phyloP scores from a whole-genome alignment of 768 basidiomycete genomes.

The Stropharia rugosoannulata region DNA sequence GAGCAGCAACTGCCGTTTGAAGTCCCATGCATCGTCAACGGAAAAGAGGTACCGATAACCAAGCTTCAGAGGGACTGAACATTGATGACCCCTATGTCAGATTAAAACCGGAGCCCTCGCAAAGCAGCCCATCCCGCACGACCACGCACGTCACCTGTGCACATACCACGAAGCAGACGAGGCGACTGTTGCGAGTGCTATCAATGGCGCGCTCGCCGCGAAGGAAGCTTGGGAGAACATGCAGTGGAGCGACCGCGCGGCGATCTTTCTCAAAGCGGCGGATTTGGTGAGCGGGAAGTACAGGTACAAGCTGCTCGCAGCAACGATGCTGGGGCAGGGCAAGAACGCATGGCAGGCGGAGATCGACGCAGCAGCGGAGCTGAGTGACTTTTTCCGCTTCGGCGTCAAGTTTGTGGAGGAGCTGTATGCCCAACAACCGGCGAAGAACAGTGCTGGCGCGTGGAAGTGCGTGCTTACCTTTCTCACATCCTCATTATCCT shows the following conservation, averaged over 20 bases:
- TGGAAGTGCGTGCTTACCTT: slow-evolving; percentile 80
- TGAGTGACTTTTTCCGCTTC: slow-evolving; percentile 94
- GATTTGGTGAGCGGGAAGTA: slow-evolving; percentile 96
- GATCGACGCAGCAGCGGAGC: slow-evolving; percentile 98
- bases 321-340: slow-evolving; percentile 97
- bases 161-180: slow-evolving; percentile 87
- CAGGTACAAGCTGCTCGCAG: slow-evolving; percentile 91
- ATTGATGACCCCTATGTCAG: slow-evolving; percentile 22
- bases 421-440: slow-evolving; percentile 87
- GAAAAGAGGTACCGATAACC: slow-evolving; percentile 61
- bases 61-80: slow-evolving; percentile 22
- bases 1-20: slow-evolving; percentile 83
- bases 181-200: slow-evolving; percentile 72
- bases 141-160: slow-evolving; percentile 81
- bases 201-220: slow-evolving; percentile 84
- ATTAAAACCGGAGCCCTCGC: slow-evolving; percentile 78
- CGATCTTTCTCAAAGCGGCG: slow-evolving; percentile 97
- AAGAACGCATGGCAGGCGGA: slow-evolving; percentile 99
- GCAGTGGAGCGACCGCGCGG: slow-evolving; percentile 96
- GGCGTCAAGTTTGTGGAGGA: slow-evolving; percentile 97
- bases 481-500: neutral
- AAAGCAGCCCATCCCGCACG: slow-evolving; percentile 82
- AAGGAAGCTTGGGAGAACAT: slow-evolving; percentile 90
- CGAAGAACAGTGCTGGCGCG: slow-evolving; percentile 78
- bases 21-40: slow-evolving; percentile 92